Conservation (phyloP, 1,284 basidiomycete genomes). For the Ustilago sp. region DNA sequence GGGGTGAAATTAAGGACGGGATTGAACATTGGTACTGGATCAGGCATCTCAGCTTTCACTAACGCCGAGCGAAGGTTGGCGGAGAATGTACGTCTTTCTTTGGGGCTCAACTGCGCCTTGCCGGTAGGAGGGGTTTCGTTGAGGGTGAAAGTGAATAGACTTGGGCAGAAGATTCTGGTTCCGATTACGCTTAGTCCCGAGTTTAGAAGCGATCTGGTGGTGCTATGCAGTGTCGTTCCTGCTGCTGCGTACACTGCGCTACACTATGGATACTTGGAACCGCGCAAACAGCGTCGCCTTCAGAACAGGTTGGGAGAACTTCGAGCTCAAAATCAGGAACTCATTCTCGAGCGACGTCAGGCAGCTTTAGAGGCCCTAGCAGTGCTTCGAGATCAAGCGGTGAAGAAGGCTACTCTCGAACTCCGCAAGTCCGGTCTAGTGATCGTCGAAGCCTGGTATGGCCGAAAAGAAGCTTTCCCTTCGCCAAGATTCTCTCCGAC, state of each 20-base stretch:
- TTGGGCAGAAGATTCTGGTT: slow-evolving; percentile 74
- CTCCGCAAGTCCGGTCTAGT: slow-evolving; percentile 74
- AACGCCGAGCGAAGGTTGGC: slow-evolving; percentile 69
- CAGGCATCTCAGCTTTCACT: slow-evolving; percentile 63
- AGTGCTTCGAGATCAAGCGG: slow-evolving; percentile 71
- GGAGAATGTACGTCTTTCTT: slow-evolving; percentile 65
- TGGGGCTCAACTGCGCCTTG: slow-evolving; percentile 67
- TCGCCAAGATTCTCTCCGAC: not conserved
- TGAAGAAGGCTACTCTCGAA: slow-evolving; percentile 70
- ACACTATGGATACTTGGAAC: slow-evolving; percentile 75
- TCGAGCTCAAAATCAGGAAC: slow-evolving; percentile 75
- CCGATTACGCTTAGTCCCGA: slow-evolving; percentile 74
- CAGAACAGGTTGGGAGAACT: slow-evolving; percentile 72
- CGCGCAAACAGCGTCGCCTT: slow-evolving; percentile 72
- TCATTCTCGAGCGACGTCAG: slow-evolving; percentile 74
- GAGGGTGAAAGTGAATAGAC: slow-evolving; percentile 70
- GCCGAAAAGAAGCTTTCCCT: slow-evolving; percentile 44
- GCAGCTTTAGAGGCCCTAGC: slow-evolving; percentile 75
- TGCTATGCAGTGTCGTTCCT: slow-evolving; percentile 74
- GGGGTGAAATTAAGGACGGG: slow-evolving; percentile 72
- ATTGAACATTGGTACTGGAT: slow-evolving; percentile 62
- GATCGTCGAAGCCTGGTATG: slow-evolving; percentile 78
- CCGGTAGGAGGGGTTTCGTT: slow-evolving; percentile 66
- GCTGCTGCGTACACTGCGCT: slow-evolving; percentile 73
- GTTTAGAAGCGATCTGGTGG: slow-evolving; percentile 72